Percentiles rank a stretch among this genome's conserved stretches.
These are phyloP conservation scores for Telfairia occidentalis DNA, from an alignment of 331 rosid species.

Conservation along the genomic window DNA sequence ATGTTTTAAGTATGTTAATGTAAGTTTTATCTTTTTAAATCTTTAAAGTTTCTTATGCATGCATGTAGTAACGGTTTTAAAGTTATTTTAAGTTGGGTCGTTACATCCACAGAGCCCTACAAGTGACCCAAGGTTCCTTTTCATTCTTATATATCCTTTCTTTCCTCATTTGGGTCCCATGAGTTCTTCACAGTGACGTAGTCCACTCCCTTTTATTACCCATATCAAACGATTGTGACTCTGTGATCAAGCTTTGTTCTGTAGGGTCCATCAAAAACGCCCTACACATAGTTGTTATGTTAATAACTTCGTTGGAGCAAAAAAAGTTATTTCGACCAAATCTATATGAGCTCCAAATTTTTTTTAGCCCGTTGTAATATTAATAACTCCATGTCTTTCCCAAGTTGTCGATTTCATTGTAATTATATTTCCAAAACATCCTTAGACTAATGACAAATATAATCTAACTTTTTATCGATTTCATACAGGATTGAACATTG, in stretches of 20 bases:
- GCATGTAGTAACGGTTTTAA: too few relatives aligned
- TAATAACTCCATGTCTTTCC: too few relatives aligned
- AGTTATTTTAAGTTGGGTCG: too few relatives aligned
- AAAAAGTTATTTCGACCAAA: too few relatives aligned
- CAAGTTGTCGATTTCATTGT: too few relatives aligned
- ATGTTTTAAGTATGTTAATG: too few relatives aligned
- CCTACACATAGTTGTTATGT: conserved; percentile 17
- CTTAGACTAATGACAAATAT: too few relatives aligned
- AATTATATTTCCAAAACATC: too few relatives aligned
- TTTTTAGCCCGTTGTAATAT: conserved; percentile 42
- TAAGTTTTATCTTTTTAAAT: too few relatives aligned
- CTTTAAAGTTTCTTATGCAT: too few relatives aligned
- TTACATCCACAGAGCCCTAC: conserved; percentile 45
- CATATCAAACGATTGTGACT: conserved; percentile 54
- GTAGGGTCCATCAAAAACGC: conserved; percentile 51
- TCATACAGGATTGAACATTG: too few relatives aligned
- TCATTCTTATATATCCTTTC: conserved; percentile 48
- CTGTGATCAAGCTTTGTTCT: conserved; percentile 48
- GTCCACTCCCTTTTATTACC: conserved; percentile 33
- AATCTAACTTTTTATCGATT: too few relatives aligned
- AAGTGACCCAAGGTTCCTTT: conserved; percentile 33
- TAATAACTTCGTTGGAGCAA: neutral
- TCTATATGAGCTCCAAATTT: neutral
- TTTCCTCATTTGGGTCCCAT: conserved; percentile 64
- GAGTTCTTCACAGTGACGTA: conserved; percentile 48